Evolutionary conservation across 305 asterid species (phyloP).

Genomic region (Fraxinus platypoda): DNA sequence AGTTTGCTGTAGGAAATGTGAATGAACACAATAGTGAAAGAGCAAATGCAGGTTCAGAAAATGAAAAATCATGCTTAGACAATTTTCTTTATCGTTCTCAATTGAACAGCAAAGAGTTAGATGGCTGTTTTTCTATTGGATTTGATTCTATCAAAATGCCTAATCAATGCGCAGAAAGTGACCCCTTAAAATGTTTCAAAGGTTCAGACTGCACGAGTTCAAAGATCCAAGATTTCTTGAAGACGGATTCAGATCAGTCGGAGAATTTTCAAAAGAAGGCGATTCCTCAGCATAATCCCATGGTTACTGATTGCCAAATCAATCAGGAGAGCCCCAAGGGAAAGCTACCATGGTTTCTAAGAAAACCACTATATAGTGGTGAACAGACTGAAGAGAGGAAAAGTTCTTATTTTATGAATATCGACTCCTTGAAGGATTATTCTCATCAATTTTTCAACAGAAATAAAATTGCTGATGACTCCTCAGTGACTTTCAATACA

Average conservation of each 20-base stretch:
- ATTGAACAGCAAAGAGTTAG: conserved; percentile 15
- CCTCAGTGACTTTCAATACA: conserved; percentile 29
- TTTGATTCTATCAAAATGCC: conserved; percentile 10
- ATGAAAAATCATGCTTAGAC: conserved; percentile 21
- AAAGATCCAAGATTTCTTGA: conserved; percentile 16
- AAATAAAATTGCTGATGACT: conserved; percentile 27
- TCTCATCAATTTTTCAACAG: conserved; percentile 52
- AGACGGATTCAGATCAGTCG: conserved; percentile 21
- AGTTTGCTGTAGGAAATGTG: conserved; percentile 19
- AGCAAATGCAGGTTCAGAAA: conserved; percentile 22
- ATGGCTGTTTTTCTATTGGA: conserved; percentile 25
- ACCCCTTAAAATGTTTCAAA: conserved; percentile 21
- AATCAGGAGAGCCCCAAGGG: conserved; percentile 24
- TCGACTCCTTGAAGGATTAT: conserved; percentile 59
- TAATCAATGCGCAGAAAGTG: conserved; percentile 14
- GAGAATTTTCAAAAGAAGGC: conserved; percentile 15
- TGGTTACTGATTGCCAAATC: conserved; percentile 23
- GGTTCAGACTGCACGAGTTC: conserved; percentile 21
- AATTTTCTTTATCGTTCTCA: conserved; percentile 9
- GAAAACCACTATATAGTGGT: conserved; percentile 26
- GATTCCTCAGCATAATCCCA: conserved; percentile 15
- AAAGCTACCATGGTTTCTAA: conserved; percentile 47
- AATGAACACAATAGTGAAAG: conserved; percentile 20
- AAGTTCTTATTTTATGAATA: conserved; percentile 55
- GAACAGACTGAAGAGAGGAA: conserved; percentile 33